Conservation (phyloP, 2,329 filamentous ascomycete species). For the Hypoxylon sp. region DNA sequence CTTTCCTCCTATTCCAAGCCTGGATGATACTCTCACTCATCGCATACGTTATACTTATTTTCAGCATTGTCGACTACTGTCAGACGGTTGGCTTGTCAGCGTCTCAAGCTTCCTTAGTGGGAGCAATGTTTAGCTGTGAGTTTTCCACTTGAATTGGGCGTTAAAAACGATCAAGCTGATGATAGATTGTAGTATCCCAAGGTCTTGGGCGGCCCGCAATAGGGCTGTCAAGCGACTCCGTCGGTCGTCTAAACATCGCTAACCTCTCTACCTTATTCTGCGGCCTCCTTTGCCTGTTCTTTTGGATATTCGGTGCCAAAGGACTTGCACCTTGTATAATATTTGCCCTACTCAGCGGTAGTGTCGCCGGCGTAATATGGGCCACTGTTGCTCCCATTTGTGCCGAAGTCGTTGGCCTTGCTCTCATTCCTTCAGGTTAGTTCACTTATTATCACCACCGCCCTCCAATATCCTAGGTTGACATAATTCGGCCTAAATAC, state of each 20-base stretch:
- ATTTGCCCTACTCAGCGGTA: conserved; percentile 76
- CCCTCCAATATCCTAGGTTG: neutral
- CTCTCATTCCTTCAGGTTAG: conserved; percentile 74
- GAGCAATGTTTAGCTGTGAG: conserved; percentile 79
- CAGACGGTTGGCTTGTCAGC: conserved; percentile 76
- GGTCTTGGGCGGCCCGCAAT: conserved; percentile 79
- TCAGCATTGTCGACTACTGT: conserved; percentile 82
- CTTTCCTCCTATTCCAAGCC: conserved; percentile 75
- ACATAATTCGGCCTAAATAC: neutral
- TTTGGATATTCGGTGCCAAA: conserved; percentile 80
- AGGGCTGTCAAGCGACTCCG: conserved; percentile 78
- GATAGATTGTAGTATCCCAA: conserved; percentile 63
- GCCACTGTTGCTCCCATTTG: conserved; percentile 77
- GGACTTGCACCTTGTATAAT: conserved; percentile 77
- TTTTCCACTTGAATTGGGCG: conserved; percentile 47
- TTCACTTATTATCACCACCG: neutral
- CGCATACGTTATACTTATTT: conserved; percentile 82
- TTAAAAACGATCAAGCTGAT: conserved; percentile 12
- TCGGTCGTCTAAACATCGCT: conserved; percentile 82
- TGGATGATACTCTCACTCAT: conserved; percentile 82
- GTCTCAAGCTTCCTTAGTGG: conserved; percentile 77
- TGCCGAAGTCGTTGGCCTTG: conserved; percentile 81
- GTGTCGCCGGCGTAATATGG: conserved; percentile 80
- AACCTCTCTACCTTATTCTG: conserved; percentile 74
- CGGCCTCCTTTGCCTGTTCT: conserved; percentile 75